Base-by-base conservation (phyloP, 805 yeast genomes). In the Lachancea quebecensis region DNA sequence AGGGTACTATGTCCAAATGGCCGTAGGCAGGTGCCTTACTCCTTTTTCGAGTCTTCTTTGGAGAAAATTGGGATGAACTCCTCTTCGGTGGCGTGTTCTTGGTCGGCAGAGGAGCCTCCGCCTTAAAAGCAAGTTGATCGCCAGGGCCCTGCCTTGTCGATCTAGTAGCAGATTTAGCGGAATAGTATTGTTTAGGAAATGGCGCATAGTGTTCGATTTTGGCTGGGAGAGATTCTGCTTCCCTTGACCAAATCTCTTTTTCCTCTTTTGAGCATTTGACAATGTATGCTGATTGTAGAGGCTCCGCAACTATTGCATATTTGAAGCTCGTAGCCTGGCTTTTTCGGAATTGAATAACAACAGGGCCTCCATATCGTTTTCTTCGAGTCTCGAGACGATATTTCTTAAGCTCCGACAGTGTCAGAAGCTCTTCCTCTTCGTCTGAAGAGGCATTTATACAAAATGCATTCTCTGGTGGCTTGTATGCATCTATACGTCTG, bases 291-390 rank as follows among this genome's bases (percentile, higher is more conserved):
- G 46, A 50, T 38, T 51, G 49, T 10, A 62, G 41, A 4, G 68
- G 68, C 39, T 64, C 64, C 4, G 63, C 61, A 4, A 62, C 48
- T 8, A 64, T 57, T 5, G 59, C 62, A 41, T 38, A 58, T 17
- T 35, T 52, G 18, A 45, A 37, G 5, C 42, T 41, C 3, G 44
- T 14, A 10, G 42, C 29, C 10, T 31, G 32, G 17, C 42, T 49
- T 21, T 18, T 46, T 38, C 39, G 27, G 10, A 52, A 35, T 9
- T 57, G 60, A 8, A 62, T 48, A 10, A 59, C 46, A n/a, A 60
- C 47, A 1, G 60, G 39, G 11, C 64, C 59, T 17, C 62, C 59
- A 41, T 51, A 52, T 28, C 50, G 45, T 12, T 42, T 29, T 29
- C 47, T 48, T 27, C 52, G 49, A 14, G 34, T 47, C n/a, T 30